Base-by-base conservation (phyloP, 1,284 basidiomycete genomes). In the Takashimella tepidaria region DNA sequence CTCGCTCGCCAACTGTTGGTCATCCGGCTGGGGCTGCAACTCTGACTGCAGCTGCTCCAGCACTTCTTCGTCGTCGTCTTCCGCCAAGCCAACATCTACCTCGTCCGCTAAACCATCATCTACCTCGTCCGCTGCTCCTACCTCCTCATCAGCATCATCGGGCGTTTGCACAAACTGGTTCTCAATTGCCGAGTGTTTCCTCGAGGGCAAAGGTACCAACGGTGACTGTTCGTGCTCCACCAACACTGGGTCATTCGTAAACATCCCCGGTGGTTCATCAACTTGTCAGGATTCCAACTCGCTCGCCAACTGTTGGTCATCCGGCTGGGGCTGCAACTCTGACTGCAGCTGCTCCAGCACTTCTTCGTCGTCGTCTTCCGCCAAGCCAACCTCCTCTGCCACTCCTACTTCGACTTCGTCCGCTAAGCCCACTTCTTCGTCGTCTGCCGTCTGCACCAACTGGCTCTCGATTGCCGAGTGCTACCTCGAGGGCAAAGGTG, bases 261-360 rank as follows among this genome's bases (percentile, higher is more conserved):
- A 12, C 3, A 21, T 43, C 11, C 6, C 10, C 16, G 1, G n/a
- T 41, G 40, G 19, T 6, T 1, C n/a, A 8, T 37, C 19, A 13
- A 8, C 19, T n/a, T 49, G 65, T 62, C 65, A 11, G 55, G 48
- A 58, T 63, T 66, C 1, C 54, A 53, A 24, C 23, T 53, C 23
- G 19, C 3, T 4, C 47, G 48, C 5, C 47, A 49, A 45, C 21
- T 51, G 21, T 0, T 22, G 45, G 37, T 47, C 53, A 24, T 19
- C 19, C 37, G 43, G 25, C 10, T 25, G 23, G 16, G 45, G 16
- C 25, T 13, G 12, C 45, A 25, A 25, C 45, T 5, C 20, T 13
- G 23, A 27, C 45, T n/a, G 13, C 43, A 45, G 12, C 21, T 47
- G 16, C 10, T 25, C 45, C 6, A 5, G 42, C 42, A 6, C 45